These are phyloP conservation scores for Vanrija sp. DNA, from an alignment of 1,284 basidiomycete genomes.

Conservation along the genomic window DNA sequence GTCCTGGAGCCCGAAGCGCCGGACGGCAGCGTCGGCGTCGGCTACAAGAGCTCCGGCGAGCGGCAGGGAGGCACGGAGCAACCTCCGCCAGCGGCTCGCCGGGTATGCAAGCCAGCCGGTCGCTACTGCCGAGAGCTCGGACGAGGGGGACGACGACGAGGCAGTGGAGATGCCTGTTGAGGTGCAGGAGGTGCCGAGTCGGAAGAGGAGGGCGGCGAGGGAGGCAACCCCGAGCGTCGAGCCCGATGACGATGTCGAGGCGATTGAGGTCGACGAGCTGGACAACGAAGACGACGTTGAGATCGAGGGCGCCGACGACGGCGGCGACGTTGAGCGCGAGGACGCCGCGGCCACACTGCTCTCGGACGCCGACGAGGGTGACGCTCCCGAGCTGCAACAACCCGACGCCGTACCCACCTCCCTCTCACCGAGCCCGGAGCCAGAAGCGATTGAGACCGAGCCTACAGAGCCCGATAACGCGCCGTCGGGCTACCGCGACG, in stretches of 20 bases:
- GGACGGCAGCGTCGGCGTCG: slow-evolving; percentile 4
- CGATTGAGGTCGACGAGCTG: slow-evolving; percentile 13
- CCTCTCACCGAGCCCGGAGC: neutral
- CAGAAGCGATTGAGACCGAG: neutral
- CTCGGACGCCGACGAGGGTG: too few species aligned
- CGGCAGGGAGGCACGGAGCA: slow-evolving; percentile 36
- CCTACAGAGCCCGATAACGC: neutral
- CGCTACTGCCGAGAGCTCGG: slow-evolving; percentile 20
- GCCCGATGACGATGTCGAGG: too few species aligned
- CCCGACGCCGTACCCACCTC: neutral
- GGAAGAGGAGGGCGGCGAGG: too few species aligned
- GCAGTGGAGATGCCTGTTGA: slow-evolving; percentile 11
- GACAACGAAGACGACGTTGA: slow-evolving; percentile 12
- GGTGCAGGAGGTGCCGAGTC: too few species aligned
- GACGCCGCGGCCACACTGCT: too few species aligned
- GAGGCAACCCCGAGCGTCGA: too few species aligned
- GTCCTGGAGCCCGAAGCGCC: slow-evolving; percentile 21
- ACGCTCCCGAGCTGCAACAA: neutral
- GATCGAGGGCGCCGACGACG: slow-evolving; percentile 2
- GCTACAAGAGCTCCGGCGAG: slow-evolving; percentile 7
- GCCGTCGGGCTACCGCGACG: slow-evolving; percentile 28
- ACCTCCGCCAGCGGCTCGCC: slow-evolving; percentile 53
- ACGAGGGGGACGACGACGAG: slow-evolving; percentile 18
- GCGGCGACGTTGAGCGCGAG: neutral
- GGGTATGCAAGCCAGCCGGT: slow-evolving; percentile 58